A percentile compares a stretch with the other conserved stretches of the same genome.
These are phyloP conservation scores for Aspergillus latus DNA, from an alignment of 2,329 filamentous ascomycete genomes.

Conservation along the genomic window DNA sequence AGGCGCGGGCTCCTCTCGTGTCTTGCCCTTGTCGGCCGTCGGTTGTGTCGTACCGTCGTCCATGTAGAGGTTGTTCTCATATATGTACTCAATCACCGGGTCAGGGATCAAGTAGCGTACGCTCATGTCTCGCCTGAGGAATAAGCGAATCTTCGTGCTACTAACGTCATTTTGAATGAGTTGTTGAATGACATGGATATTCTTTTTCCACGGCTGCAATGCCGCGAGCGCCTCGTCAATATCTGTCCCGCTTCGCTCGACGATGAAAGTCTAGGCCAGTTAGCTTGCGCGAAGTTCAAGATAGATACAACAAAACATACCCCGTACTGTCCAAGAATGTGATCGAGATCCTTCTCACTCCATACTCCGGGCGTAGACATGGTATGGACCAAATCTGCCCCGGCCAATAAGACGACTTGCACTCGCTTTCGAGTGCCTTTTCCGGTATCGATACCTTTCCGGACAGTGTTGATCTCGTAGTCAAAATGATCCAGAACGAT, in stretches of 20 bases:
- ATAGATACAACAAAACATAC: slow-evolving; percentile 29
- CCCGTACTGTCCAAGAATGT: slow-evolving; percentile 81
- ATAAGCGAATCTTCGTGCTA: slow-evolving; percentile 77
- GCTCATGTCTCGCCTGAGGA: slow-evolving; percentile 76
- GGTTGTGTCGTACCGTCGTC: slow-evolving; percentile 44
- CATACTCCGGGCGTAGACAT: slow-evolving; percentile 73
- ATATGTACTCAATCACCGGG: slow-evolving; percentile 72
- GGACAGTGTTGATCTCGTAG: slow-evolving; percentile 78
- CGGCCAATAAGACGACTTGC: slow-evolving; percentile 77
- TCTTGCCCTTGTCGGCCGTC: slow-evolving; percentile 38
- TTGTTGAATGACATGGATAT: slow-evolving; percentile 85
- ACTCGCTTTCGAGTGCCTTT: slow-evolving; percentile 66
- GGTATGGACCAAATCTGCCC: slow-evolving; percentile 72
- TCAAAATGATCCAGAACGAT: slow-evolving; percentile 89
- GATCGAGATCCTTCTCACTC: slow-evolving; percentile 79
- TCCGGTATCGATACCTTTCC: slow-evolving; percentile 69
- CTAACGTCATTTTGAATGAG: slow-evolving; percentile 84
- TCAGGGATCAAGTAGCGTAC: slow-evolving; percentile 75
- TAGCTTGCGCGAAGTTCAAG: neutral
- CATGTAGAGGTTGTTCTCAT: slow-evolving; percentile 64
- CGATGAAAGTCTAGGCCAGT: slow-evolving; percentile 63
- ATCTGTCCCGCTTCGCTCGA: slow-evolving; percentile 86
- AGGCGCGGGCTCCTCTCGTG: slow-evolving; percentile 24
- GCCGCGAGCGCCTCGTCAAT: slow-evolving; percentile 83
- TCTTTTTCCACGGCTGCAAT: slow-evolving; percentile 77